A percentile compares a stretch with the other conserved stretches of the same genome.
These are phyloP conservation scores for Claviceps citrina DNA, from an alignment of 2,329 filamentous ascomycete species.

Conservation along the genomic window DNA sequence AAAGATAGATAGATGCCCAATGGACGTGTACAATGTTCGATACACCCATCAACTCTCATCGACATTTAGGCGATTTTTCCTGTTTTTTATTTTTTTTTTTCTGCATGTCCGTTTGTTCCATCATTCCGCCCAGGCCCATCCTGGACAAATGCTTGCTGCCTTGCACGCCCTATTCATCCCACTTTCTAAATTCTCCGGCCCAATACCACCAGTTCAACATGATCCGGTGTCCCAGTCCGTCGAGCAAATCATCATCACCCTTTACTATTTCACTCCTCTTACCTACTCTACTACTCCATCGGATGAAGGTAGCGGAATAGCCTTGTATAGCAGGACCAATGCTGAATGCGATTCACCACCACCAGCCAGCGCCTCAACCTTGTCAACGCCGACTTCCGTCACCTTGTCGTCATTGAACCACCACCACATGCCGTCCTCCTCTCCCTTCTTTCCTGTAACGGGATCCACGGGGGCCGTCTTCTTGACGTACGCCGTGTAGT, in stretches of 20 bases:
- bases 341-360: slow-evolving; percentile 80
- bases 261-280: background rate
- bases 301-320: slow-evolving; percentile 50
- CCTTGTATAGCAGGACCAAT: slow-evolving; percentile 63
- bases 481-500: slow-evolving; percentile 97
- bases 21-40: background rate
- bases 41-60: background rate
- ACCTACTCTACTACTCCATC: slow-evolving; percentile 26
- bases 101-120: too few species aligned
- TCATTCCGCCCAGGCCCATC: background rate
- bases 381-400: slow-evolving; percentile 75
- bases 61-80: background rate
- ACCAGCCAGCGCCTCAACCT: slow-evolving; percentile 78
- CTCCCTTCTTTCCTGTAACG: slow-evolving; percentile 58
- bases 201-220: background rate
- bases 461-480: slow-evolving; percentile 62
- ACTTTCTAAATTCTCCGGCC: background rate
- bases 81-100: too few species aligned
- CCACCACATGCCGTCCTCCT: slow-evolving; percentile 95
- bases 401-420: slow-evolving; percentile 99
- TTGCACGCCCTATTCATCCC: background rate
- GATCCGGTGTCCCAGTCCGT: too few species aligned
- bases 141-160: too few species aligned
- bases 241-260: too few species aligned
- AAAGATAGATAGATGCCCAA: too few species aligned